phyloP scores from a whole-genome alignment of 1,139 yeast genomes.

The Protomyces pachydermus region DNA sequence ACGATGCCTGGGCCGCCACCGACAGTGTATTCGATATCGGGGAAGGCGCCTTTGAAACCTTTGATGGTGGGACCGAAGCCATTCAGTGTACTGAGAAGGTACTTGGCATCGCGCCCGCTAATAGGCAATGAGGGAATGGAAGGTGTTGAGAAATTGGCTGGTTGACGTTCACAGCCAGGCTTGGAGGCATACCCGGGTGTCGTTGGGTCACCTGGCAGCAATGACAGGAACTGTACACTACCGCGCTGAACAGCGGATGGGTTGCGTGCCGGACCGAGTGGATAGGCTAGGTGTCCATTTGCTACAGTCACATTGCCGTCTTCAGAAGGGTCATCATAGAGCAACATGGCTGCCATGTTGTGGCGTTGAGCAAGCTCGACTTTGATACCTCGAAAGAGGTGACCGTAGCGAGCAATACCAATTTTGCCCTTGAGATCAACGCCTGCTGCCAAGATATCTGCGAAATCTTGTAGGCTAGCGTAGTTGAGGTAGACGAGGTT shows the following conservation, averaged over 20 bases:
- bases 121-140: constrained; percentile 60
- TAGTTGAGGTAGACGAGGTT: constrained; percentile 57
- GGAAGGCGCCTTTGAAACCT: constrained; percentile 50
- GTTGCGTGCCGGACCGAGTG: constrained; percentile 64
- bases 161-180: constrained; percentile 48
- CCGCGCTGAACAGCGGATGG: constrained; percentile 76
- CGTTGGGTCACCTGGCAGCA: constrained; percentile 82
- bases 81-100: constrained; percentile 51
- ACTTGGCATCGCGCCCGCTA: constrained; percentile 53
- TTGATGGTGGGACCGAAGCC: constrained; percentile 50
- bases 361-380: constrained; percentile 62
- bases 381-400: constrained; percentile 59
- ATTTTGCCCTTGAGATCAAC: constrained; percentile 51
- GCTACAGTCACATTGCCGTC: constrained; percentile 50
- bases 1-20: constrained; percentile 54
- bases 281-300: constrained; percentile 56
- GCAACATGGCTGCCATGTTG: constrained; percentile 57
- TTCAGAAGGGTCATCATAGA: constrained; percentile 65
- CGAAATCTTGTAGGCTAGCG: constrained; percentile 56
- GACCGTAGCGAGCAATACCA: constrained; percentile 47
- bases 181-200: constrained; percentile 78
- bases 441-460: constrained; percentile 44
- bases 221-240: constrained; percentile 70
- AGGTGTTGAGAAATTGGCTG: constrained; percentile 51
- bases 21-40: constrained; percentile 50